phyloP scores from a whole-genome alignment of 1,139 yeast species.

The Candida labiduridarum region DNA sequence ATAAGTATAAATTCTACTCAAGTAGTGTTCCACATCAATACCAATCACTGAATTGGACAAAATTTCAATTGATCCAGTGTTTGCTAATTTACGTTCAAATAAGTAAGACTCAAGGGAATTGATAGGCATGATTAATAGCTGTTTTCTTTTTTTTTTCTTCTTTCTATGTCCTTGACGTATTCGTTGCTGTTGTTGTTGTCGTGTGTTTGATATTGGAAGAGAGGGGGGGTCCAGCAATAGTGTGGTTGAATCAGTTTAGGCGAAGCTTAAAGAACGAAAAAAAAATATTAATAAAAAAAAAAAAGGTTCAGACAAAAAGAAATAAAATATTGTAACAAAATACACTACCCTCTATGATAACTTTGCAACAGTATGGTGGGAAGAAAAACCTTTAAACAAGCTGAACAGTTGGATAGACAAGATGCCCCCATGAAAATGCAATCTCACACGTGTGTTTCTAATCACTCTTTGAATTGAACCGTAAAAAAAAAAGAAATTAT shows the following conservation, averaged over 20 bases:
- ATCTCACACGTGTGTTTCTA: too few species aligned
- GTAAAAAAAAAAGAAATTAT: too few species aligned
- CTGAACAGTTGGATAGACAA: too few species aligned
- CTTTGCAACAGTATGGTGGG: too few species aligned
- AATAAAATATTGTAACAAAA: too few species aligned
- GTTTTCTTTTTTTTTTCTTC: not conserved
- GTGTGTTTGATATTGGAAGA: not conserved
- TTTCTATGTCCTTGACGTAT: not conserved
- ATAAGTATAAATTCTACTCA: slow-evolving; percentile 60
- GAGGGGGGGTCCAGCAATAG: not conserved
- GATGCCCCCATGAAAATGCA: too few species aligned
- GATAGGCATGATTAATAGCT: slow-evolving; percentile 44
- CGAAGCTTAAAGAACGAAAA: not conserved
- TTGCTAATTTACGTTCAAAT: slow-evolving; percentile 68
- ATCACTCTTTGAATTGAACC: too few species aligned
- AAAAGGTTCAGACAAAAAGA: too few species aligned
- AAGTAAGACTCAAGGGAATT: slow-evolving; percentile 72
- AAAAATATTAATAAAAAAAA: too few species aligned
- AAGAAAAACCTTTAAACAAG: too few species aligned
- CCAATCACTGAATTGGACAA: slow-evolving; percentile 75
- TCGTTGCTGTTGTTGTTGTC: not conserved
- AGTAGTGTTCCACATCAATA: slow-evolving; percentile 81
- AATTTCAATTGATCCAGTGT: slow-evolving; percentile 64
- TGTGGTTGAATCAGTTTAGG: too few species aligned
- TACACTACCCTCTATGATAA: too few species aligned